These are phyloP conservation scores for Groenewaldozyma auringiensis DNA, from an alignment of 1,139 yeast species.

Conservation along the genomic window DNA sequence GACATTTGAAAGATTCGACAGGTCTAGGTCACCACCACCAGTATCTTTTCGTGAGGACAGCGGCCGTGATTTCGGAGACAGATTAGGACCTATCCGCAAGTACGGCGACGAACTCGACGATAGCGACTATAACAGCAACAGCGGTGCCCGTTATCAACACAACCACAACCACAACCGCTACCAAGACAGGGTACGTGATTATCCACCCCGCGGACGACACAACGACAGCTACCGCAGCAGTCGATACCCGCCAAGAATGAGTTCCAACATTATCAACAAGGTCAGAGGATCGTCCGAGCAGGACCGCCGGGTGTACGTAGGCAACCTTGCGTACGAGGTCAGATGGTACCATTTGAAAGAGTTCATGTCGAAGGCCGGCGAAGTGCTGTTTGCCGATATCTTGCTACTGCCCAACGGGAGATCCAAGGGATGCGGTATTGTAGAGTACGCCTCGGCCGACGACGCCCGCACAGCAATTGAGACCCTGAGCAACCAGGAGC, in stretches of 20 bases:
- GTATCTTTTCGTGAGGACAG: too few relatives aligned
- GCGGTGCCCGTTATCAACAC: not conserved
- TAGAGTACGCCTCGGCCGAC: constrained; percentile 63
- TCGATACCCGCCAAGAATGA: not conserved
- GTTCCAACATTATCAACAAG: constrained; percentile 13
- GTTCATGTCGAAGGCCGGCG: constrained; percentile 59
- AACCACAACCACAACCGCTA: not conserved
- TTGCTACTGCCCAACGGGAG: constrained; percentile 78
- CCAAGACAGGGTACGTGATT: not conserved
- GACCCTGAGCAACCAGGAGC: constrained; percentile 57
- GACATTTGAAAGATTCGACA: constrained; percentile 20
- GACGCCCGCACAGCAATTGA: constrained; percentile 72
- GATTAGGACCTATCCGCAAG: too few relatives aligned
- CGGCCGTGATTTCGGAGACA: not conserved
- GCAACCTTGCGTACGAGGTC: constrained; percentile 54
- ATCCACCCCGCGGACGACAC: not conserved
- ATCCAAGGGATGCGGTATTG: constrained; percentile 68
- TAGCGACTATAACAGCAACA: not conserved
- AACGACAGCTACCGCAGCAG: not conserved
- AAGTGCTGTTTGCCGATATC: constrained; percentile 77
- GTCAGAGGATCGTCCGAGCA: constrained; percentile 17
- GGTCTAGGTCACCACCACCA: constrained; percentile 31
- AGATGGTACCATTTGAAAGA: constrained; percentile 58
- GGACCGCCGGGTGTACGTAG: constrained; percentile 42
- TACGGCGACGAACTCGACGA: not conserved